These are phyloP conservation scores for Elaeis guineensis DNA, from an alignment of 176 grass and related monocot genomes.

Conservation along the genomic window DNA sequence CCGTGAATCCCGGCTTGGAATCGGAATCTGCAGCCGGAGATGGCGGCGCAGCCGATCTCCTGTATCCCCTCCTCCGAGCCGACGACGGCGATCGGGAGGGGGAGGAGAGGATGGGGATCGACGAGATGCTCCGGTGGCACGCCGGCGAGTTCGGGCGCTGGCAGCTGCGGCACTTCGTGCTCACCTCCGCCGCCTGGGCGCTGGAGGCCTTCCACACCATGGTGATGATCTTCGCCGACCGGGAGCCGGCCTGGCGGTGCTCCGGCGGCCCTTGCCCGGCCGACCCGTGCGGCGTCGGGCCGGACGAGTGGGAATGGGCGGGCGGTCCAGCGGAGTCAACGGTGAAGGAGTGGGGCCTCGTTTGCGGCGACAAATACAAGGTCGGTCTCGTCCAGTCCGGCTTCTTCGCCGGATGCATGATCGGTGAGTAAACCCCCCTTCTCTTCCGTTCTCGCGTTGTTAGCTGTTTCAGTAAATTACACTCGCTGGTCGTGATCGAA, in stretches of 20 bases:
- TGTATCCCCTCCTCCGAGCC: neutral
- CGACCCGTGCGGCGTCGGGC: constrained; percentile 31
- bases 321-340: constrained; percentile 41
- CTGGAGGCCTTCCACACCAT: constrained; percentile 91
- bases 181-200: constrained; percentile 68
- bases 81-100: neutral
- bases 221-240: constrained; percentile 93
- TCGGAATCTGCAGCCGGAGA: neutral
- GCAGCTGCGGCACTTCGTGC: constrained; percentile 92
- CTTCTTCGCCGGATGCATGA: constrained; percentile 86
- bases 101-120: constrained; percentile 44
- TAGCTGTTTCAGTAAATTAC: too few species aligned
- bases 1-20: neutral
- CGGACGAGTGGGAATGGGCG: constrained; percentile 53
- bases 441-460: too few species aligned
- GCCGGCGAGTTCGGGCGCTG: constrained; percentile 83
- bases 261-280: neutral
- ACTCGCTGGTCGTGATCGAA: too few species aligned
- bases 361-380: constrained; percentile 81
- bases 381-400: constrained; percentile 66
- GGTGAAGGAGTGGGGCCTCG: constrained; percentile 65
- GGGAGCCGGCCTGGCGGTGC: constrained; percentile 39
- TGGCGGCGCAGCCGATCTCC: neutral
- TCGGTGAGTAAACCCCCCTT: constrained; percentile 34
- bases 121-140: constrained; percentile 49